Conservation (phyloP, 2,329 filamentous ascomycete genomes). For the Colletotrichum tabaci region DNA sequence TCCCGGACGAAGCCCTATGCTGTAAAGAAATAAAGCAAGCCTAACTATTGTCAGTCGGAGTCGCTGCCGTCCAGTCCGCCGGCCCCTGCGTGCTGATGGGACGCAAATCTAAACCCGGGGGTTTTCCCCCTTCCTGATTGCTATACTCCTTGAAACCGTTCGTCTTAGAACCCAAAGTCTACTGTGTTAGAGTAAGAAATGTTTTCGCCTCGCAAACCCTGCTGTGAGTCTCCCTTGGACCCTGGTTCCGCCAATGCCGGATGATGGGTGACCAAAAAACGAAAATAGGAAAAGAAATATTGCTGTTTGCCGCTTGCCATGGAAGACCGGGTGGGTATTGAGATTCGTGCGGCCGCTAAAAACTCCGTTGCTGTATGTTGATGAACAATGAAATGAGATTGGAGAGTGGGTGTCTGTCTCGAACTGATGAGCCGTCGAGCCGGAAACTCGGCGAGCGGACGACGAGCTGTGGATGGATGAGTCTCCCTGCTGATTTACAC, state of each 20-base stretch:
- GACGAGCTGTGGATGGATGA: constrained; percentile 1
- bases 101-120: constrained; percentile 35
- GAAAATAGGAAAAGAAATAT: neutral
- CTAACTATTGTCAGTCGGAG: constrained; percentile 32
- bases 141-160: constrained; percentile 37
- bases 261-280: neutral
- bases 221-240: neutral
- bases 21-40: constrained; percentile 23
- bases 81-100: constrained; percentile 36
- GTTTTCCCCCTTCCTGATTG: constrained; percentile 33
- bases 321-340: constrained; percentile 27
- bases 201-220: constrained; percentile 7
- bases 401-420: neutral
- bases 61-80: constrained; percentile 34
- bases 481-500: constrained; percentile 14
- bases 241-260: constrained; percentile 10
- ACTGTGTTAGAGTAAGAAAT: constrained; percentile 31
- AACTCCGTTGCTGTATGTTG: constrained; percentile 24
- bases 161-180: constrained; percentile 32
- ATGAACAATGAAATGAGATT: constrained; percentile 11
- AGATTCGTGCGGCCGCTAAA: constrained; percentile 23
- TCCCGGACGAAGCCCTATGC: neutral
- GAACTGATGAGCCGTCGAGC: neutral
- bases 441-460: neutral
- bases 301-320: neutral